Evolutionary conservation across 805 yeast genomes (phyloP), one percentile per base, ranked within the genome.

Genomic region (Myxozyma monticola): DNA sequence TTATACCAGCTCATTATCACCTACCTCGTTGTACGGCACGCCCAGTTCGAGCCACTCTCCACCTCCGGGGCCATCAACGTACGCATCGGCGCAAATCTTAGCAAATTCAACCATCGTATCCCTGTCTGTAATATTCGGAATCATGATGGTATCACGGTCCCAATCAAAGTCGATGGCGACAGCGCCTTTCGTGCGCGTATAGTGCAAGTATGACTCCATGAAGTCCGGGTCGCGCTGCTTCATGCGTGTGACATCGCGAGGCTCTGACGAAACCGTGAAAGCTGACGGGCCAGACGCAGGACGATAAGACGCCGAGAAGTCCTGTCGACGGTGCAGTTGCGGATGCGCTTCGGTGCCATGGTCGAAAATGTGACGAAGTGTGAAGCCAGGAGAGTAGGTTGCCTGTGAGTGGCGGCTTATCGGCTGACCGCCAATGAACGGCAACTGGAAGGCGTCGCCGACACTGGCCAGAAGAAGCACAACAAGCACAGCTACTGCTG

Each of bases 1-100:
- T 15, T 4, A 7, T 4, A 22, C 17, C 49, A 42, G 9, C 31
- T 20, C 4, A 8, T 9, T 6, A 22, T n/a, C 2, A 6, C 49
- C 2, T 1, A 43, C 51, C 44, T 47, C 55, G 38, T 57, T 57
- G 52, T 48, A 61, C 17, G 59, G 57, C 34, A 31, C 26, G 9
- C 62, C 60, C 9, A 88, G 80, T 62, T 91, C 95, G 48, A 85
- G 71, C 99, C 99, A 93, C 65, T 88, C 95, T 42, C 88, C 90
- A 22, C 82, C 78, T 22, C 70, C 71, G 3, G 98, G 98, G 31
- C 79, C 70, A 38, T 78, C 76, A 3, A 89, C 96, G 64, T 91
- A 93, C 2, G 98, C 97, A 66, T 91, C 86, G 0, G 96, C 87
- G 0, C 96, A 81, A 80, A 91, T 85, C 48, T 83, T 68, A 0